A percentile compares a stretch with the other conserved stretches of the same genome.
These are phyloP conservation scores for Incumbomyces delicatus DNA, from an alignment of 2,329 filamentous ascomycete species.

Conservation along the genomic window DNA sequence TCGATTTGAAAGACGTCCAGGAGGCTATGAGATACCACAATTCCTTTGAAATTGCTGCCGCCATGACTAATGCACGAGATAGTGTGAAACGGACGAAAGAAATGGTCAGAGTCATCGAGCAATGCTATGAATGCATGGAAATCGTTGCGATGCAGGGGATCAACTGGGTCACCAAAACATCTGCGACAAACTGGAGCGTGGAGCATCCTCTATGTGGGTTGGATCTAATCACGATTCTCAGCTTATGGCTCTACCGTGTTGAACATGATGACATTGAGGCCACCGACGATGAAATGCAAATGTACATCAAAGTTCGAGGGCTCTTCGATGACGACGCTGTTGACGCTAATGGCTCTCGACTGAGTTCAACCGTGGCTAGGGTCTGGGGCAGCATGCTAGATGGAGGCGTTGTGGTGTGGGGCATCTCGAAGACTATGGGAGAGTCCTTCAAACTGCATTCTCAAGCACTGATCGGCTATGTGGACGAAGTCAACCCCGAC, in stretches of 20 bases:
- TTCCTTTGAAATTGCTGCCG: constrained; percentile 89
- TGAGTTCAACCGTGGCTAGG: constrained; percentile 90
- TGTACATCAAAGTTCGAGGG: constrained; percentile 57
- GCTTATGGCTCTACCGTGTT: constrained; percentile 95
- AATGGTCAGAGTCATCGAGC: constrained; percentile 97
- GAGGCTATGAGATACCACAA: constrained; percentile 96
- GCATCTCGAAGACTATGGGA: constrained; percentile 72
- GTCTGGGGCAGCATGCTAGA: constrained; percentile 98
- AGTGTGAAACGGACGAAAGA: constrained; percentile 90
- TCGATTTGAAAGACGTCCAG: constrained; percentile 91
- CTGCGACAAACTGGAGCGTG: constrained; percentile 96
- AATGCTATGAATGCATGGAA: constrained; percentile 96
- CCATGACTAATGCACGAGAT: constrained; percentile 90
- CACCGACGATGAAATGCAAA: constrained; percentile 69
- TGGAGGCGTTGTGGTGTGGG: constrained; percentile 69
- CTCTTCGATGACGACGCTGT: constrained; percentile 79
- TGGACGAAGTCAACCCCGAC: constrained; percentile 52
- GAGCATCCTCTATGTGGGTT: constrained; percentile 94
- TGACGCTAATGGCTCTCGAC: constrained; percentile 67
- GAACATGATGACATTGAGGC: constrained; percentile 96
- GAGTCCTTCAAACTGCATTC: constrained; percentile 96
- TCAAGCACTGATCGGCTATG: constrained; percentile 87
- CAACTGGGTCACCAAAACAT: constrained; percentile 95
- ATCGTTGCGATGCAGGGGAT: constrained; percentile 90
- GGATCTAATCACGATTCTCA: constrained; percentile 96